Base-by-base conservation (phyloP, 768 basidiomycete genomes). In the Auricularia auricula-judae region DNA sequence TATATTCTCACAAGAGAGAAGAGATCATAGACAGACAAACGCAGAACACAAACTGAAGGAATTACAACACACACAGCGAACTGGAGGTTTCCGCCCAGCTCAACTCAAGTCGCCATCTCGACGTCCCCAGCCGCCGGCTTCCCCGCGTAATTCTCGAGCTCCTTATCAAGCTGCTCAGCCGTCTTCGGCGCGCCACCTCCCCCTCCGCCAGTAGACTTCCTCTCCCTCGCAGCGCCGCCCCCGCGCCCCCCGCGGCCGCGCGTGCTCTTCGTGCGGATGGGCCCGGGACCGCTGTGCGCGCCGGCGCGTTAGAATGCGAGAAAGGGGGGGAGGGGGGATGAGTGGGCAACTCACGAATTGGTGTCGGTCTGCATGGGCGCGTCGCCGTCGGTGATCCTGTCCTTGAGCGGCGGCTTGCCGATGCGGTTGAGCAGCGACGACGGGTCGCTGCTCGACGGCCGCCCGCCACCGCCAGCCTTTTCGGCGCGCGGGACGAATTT, bases 101-200 rank as follows among this genome's bases (percentile, higher is more conserved):
- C 29, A 29, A 29, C n/a, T 53, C 47, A 65, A 21, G 66, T 59
- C 3, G 66, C 66, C 58, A 62, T 62, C 36, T 62, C 63, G 34
- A 62, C 61, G 39, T 42, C 66, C 16, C 47, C 47, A 18, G 11
- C 21, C 47, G 47, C 47, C 11, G 47, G 47, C 47, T 51, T 51
- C 16, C 36, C 34, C 2, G 35, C 66, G 64, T 74, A 77, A 14
- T 66, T 66, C 53, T 97, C 93, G 65, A 97, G 73, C 75, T 97
- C 93, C 73, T 82, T 86, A 73, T 97, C 93, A 65, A 97, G 76
- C 68, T 96, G 90, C 65, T 86, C 88, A 7, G 84, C 89, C 1
- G 89, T 89, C 75, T 90, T 86, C 3, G 82, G 80, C 14, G 29
- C 29, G 43, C 43, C 75, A 86, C 85, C 70, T 81, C 76, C 43